Percentiles rank a stretch among this genome's conserved stretches.
phyloP scores from a whole-genome alignment of 176 grass and related monocot species.

The Carex littledalei region DNA sequence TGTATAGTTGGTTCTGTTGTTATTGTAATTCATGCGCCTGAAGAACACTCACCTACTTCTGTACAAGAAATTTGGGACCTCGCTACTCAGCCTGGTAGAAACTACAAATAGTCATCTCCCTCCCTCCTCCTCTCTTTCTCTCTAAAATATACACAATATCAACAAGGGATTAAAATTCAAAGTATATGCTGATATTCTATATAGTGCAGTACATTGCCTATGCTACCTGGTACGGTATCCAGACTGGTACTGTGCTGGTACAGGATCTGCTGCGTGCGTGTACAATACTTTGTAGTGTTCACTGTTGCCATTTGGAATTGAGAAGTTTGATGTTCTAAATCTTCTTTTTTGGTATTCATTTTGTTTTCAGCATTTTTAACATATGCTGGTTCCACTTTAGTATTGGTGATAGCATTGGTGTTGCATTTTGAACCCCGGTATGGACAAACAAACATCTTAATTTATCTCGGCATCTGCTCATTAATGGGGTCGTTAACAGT shows the following conservation, averaged over 20 bases:
- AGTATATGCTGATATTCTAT: background rate
- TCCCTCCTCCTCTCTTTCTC: conserved; percentile 17
- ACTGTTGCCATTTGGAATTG: background rate
- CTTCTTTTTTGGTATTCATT: background rate
- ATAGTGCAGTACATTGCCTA: background rate
- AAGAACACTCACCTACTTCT: conserved; percentile 65
- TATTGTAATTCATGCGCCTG: conserved; percentile 80
- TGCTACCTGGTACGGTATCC: background rate
- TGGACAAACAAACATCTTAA: conserved; percentile 83
- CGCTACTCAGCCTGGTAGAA: conserved; percentile 76
- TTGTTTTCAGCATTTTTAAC: conserved; percentile 58
- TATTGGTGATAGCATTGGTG: conserved; percentile 43
- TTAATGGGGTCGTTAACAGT: conserved; percentile 92
- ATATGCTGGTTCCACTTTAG: conserved; percentile 50
- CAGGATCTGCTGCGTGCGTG: background rate
- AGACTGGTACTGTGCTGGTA: background rate
- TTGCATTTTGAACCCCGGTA: conserved; percentile 79
- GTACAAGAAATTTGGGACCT: conserved; percentile 88
- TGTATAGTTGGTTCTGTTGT: conserved; percentile 94
- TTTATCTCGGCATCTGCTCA: conserved; percentile 94
- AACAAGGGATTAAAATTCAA: background rate
- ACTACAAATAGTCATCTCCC: background rate
- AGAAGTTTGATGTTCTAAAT: conserved; percentile 4
- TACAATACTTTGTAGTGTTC: background rate
- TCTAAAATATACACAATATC: background rate